A percentile compares a stretch with the other conserved stretches of the same genome.
phyloP scores from a whole-genome alignment of 1,284 basidiomycete genomes.

The Leucocoprinus gongylophorus region DNA sequence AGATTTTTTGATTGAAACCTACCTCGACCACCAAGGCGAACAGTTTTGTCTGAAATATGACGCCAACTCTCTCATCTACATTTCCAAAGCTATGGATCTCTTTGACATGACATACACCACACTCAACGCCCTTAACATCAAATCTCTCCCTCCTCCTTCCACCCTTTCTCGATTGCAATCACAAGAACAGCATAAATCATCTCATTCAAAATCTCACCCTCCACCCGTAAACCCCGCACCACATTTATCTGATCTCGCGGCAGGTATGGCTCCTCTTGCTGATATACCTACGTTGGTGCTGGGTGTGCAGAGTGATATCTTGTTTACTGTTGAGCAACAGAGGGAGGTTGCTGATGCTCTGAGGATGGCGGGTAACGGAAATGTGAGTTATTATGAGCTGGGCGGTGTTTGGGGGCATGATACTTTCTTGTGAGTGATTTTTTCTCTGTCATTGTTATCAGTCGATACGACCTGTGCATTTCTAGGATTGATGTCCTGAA shows the following conservation, averaged over 20 bases:
- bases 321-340: conserved; percentile 98
- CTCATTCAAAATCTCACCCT: conserved; percentile 63
- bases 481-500: conserved; percentile 41
- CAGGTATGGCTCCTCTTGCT: conserved; percentile 73
- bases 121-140: conserved; percentile 59
- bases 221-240: conserved; percentile 63
- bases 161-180: conserved; percentile 17
- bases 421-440: conserved; percentile 69
- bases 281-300: conserved; percentile 83
- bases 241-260: conserved; percentile 76
- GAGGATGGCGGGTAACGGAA: conserved; percentile 79
- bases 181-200: conserved; percentile 31
- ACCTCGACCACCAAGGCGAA: conserved; percentile 97
- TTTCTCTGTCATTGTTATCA: not conserved
- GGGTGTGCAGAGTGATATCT: conserved; percentile 94
- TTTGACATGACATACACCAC: conserved; percentile 91
- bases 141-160: conserved; percentile 19
- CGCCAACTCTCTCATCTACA: conserved; percentile 97
- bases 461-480: conserved; percentile 3
- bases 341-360: conserved; percentile 92
- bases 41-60: conserved; percentile 99
- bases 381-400: conserved; percentile 94
- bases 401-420: conserved; percentile 99
- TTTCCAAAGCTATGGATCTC: conserved; percentile 98
- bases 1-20: conserved; percentile 98